These are phyloP conservation scores for Vitis hybrid DNA, from an alignment of 177 flowering plant genomes.

Conservation along the genomic window DNA sequence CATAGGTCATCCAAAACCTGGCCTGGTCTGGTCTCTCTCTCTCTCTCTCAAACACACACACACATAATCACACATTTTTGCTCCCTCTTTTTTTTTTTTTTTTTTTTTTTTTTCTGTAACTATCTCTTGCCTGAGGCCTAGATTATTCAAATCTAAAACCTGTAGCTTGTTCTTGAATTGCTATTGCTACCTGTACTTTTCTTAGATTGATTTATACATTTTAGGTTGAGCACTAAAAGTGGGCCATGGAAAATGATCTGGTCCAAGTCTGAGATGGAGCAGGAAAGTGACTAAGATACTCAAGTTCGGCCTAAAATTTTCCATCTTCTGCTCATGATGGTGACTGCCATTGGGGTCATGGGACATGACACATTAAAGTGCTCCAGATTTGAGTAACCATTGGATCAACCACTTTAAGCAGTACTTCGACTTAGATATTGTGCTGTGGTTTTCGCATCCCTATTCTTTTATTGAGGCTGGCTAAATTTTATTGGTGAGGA, in stretches of 20 bases:
- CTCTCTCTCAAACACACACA: too few species aligned
- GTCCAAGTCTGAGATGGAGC: conserved; percentile 31
- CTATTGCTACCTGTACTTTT: not conserved
- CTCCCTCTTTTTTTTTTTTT: too few species aligned
- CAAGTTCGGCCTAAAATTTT: not conserved
- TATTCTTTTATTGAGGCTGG: not conserved
- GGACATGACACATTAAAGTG: not conserved
- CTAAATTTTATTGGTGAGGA: not conserved
- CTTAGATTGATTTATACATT: not conserved
- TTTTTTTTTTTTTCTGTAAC: too few species aligned
- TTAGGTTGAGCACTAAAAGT: conserved; percentile 62
- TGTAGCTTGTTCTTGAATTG: too few species aligned
- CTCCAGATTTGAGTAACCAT: not conserved
- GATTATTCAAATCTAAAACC: too few species aligned
- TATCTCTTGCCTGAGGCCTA: not conserved
- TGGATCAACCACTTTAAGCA: not conserved
- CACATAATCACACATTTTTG: too few species aligned
- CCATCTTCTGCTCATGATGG: not conserved
- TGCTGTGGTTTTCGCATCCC: not conserved
- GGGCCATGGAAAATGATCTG: conserved; percentile 83
- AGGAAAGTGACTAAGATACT: conserved; percentile 23
- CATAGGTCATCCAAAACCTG: too few species aligned
- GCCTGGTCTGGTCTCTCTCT: too few species aligned
- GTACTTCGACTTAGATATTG: not conserved
- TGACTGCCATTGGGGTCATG: not conserved